These are phyloP conservation scores for Leucoagaricus sp. DNA, from an alignment of 1,284 basidiomycete genomes.

Conservation along the genomic window DNA sequence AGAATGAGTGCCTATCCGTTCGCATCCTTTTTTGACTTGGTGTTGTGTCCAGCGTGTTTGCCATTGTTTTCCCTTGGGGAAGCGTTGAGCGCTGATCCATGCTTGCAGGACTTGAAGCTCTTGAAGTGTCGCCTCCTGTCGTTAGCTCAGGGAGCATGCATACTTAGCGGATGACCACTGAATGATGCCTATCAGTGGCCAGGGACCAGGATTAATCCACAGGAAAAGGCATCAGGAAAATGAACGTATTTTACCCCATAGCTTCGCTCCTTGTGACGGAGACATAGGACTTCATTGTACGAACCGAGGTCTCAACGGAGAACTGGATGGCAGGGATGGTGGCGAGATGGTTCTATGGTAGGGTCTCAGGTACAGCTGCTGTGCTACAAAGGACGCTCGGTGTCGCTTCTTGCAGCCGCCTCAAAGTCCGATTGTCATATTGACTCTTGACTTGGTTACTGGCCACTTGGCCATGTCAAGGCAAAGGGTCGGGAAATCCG, in stretches of 20 bases:
- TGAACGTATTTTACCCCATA: not conserved
- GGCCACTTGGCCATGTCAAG: too few species aligned
- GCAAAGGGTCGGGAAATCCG: not conserved
- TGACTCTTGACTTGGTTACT: too few species aligned
- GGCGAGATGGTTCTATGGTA: too few species aligned
- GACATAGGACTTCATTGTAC: too few species aligned
- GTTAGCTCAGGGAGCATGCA: too few species aligned
- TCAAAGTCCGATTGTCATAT: too few species aligned
- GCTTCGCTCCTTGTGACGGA: too few species aligned
- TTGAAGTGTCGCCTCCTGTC: too few species aligned
- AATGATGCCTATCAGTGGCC: not conserved
- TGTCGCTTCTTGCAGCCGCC: too few species aligned
- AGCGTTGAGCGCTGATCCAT: constrained; percentile 3
- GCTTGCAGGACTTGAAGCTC: not conserved
- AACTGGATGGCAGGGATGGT: too few species aligned
- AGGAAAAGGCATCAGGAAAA: too few species aligned
- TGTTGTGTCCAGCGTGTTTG: not conserved
- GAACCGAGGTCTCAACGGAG: too few species aligned
- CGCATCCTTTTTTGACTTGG: not conserved
- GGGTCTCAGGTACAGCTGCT: not conserved
- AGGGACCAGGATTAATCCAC: not conserved
- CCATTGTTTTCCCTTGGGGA: not conserved
- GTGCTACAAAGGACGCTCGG: not conserved
- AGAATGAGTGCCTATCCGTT: not conserved
- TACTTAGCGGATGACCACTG: not conserved